phyloP scores from a whole-genome alignment of 306 rosid species.

The Corylus heterophylla region DNA sequence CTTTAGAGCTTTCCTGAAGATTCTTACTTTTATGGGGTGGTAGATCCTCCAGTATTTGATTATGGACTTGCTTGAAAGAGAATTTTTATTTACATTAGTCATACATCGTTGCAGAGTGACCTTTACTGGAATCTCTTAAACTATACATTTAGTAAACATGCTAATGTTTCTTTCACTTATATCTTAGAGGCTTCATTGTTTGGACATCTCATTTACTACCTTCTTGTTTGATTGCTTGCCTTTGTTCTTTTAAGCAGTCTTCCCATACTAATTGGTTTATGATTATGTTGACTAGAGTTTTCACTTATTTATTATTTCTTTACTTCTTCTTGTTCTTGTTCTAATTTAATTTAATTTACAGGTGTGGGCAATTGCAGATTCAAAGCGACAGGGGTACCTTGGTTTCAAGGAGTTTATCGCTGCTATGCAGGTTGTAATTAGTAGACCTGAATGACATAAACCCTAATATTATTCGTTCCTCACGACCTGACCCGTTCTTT shows the following conservation, averaged over 20 bases:
- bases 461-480: not conserved
- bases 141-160: not conserved
- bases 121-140: not conserved
- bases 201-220: not conserved
- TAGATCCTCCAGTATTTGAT: no score
- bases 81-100: not conserved
- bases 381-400: conserved; percentile 88
- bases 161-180: not conserved
- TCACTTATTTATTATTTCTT: not conserved
- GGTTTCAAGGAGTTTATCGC: conserved; percentile 73
- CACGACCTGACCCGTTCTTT: not conserved
- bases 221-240: not conserved
- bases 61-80: no score
- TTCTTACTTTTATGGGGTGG: no score
- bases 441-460: not conserved
- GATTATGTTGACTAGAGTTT: not conserved
- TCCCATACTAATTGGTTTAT: not conserved
- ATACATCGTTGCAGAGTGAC: not conserved
- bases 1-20: no score
- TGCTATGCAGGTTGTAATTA: conserved; percentile 67
- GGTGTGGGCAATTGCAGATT: conserved; percentile 98
- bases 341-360: conserved; percentile 29
- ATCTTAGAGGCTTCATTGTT: not conserved
- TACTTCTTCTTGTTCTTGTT: not conserved
- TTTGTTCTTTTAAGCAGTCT: not conserved